Percentiles rank a stretch among this genome's conserved stretches.
These are phyloP conservation scores for Loxodes magnus DNA, from an alignment of 73 alveolate genomes.

Conservation along the genomic window DNA sequence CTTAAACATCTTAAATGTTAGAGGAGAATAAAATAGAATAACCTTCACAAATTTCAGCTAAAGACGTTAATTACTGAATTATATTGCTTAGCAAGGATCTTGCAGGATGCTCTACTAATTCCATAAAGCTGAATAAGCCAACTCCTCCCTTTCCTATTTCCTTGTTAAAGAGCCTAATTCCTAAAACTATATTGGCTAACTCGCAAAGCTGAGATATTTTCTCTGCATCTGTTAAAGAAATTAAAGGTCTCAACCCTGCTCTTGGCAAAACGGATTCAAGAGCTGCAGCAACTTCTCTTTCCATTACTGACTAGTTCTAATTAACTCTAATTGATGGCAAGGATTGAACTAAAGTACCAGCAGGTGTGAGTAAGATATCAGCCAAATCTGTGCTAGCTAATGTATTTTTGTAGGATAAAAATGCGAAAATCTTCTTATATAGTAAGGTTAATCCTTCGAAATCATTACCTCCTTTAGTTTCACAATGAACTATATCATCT, in stretches of 20 bases:
- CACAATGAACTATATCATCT: constrained; percentile 79
- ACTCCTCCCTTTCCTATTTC: constrained; percentile 95
- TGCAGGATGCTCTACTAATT: constrained; percentile 61
- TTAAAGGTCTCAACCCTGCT: constrained; percentile 97
- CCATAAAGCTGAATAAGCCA: constrained; percentile 61
- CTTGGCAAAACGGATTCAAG: constrained; percentile 96
- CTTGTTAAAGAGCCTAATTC: constrained; percentile 92
- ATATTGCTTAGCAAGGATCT: constrained; percentile 53
- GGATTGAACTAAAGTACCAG: background rate
- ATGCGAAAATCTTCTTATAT: constrained; percentile 69
- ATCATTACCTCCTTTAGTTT: constrained; percentile 75
- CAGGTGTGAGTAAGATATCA: constrained; percentile 1
- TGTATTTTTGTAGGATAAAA: constrained; percentile 65
- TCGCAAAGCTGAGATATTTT: constrained; percentile 93
- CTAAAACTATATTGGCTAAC: constrained; percentile 91
- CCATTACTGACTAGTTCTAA: too few relatives aligned
- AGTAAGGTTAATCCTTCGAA: constrained; percentile 78
- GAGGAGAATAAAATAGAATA: constrained; percentile 55
- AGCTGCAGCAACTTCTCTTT: constrained; percentile 97
- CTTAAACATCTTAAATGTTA: constrained; percentile 34
- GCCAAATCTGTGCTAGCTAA: constrained; percentile 9
- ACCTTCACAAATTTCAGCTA: constrained; percentile 68
- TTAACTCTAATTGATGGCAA: too few relatives aligned
- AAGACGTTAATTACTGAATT: constrained; percentile 54
- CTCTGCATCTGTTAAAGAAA: constrained; percentile 94